Base-by-base conservation (phyloP, 1,284 basidiomycete species). In the Wallemia mellicola region DNA sequence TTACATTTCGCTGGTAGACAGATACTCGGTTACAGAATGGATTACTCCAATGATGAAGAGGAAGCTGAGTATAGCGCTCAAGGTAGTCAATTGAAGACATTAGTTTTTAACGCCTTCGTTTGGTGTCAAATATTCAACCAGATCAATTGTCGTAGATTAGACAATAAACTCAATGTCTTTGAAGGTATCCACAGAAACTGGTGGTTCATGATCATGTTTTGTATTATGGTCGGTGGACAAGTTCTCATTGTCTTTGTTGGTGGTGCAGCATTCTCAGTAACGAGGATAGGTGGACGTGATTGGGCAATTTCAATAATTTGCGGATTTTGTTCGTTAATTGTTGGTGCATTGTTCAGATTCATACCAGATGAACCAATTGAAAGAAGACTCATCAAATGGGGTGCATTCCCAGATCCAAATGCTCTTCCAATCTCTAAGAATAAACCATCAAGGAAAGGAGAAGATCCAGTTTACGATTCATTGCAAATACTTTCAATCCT, bases 61-160 rank as follows among this genome's bases (percentile, higher is more conserved):
- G 66, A 61, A 2, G 64, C 66, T 24, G 66, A 71, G 61, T 69
- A 69, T 38, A 67, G 74, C 24, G 72, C 76, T 57, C 65, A 76
- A 61, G 61, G 69, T n/a, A 68, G 72, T 9, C 72, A 82, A 60
- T 75, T 92, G 14, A 79, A 81, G 65, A 88, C 91, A 0, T 74
- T 96, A 15, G 84, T 95, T 48, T 98, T 98, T 79, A 98, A 96
- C 68, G 76, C 81, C 19, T 98, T 95, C 67, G 92, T 98, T 56
- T 96, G 95, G 71, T 86, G 86, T 58, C 88, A 94, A 69, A 87
- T 95, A 65, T 86, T 74, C 73, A 95, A 95, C 73, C 89, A 87
- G 62, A 71, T 96, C 71, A 96, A 96, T 68, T 87, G 82, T 64
- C 76, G 92, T 60, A 76, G 86, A 54, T 74, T 98, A 59, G 88